phyloP scores from a whole-genome alignment of 352 stramenopile genomes.

The Phytophthora sansomeana region DNA sequence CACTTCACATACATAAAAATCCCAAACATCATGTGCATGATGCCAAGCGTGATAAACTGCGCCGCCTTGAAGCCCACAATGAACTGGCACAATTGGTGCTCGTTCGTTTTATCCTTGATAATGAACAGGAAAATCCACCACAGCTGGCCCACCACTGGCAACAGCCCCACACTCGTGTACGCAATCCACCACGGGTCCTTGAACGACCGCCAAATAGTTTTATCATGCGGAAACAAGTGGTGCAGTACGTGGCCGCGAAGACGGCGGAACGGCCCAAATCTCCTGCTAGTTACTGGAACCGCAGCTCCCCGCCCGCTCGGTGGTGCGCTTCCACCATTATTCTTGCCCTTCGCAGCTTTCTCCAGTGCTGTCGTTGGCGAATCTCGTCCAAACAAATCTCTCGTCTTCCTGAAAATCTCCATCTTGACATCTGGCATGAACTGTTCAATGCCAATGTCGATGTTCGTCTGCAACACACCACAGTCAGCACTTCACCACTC shows the following conservation, averaged over 20 bases:
- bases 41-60: conserved; percentile 90
- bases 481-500: not conserved
- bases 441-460: conserved; percentile 85
- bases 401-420: conserved; percentile 88
- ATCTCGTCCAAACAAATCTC: conserved; percentile 72
- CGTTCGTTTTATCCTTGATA: conserved; percentile 93
- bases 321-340: not conserved
- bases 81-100: conserved; percentile 93
- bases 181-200: conserved; percentile 84
- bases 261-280: conserved; percentile 41
- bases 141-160: conserved; percentile 86
- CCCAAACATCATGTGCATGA: conserved; percentile 74
- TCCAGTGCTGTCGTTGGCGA: conserved; percentile 15
- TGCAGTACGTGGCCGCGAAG: conserved; percentile 87
- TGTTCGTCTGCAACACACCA: conserved; percentile 58
- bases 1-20: conserved; percentile 79
- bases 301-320: conserved; percentile 6
- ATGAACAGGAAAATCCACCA: conserved; percentile 93
- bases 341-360: conserved; percentile 16
- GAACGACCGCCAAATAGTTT: conserved; percentile 89
- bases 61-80: conserved; percentile 93
- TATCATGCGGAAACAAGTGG: conserved; percentile 89
- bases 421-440: conserved; percentile 92
- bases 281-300: conserved; percentile 12
- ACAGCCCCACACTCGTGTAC: conserved; percentile 82